Conservation (phyloP, 1,284 basidiomycete genomes). For the Rhodotorula sp. region DNA sequence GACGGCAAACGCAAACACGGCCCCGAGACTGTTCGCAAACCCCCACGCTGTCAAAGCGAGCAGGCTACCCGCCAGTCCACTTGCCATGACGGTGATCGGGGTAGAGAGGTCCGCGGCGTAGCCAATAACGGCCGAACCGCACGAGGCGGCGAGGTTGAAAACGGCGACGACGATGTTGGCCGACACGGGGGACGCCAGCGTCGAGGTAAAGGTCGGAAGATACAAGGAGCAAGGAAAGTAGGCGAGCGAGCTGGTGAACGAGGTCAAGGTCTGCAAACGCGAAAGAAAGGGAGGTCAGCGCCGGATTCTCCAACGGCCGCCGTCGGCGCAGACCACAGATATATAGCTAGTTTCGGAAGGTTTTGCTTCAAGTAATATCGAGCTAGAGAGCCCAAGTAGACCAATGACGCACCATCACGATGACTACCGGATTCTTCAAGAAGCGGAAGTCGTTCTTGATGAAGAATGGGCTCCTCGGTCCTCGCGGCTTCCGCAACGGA, state of each 20-base stretch:
- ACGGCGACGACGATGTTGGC: conserved; percentile 8
- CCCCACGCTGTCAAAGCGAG: conserved; percentile 30
- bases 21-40: conserved; percentile 6
- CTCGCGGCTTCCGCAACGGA: conserved; percentile 14
- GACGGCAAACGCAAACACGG: conserved; percentile 29
- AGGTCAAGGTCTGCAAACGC: conserved; percentile 16
- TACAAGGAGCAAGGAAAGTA: conserved; percentile 33
- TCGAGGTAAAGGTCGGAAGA: conserved; percentile 25
- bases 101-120: conserved; percentile 12
- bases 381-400: no score
- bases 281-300: no score
- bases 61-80: conserved; percentile 9
- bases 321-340: background rate
- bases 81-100: conserved; percentile 7
- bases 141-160: conserved; percentile 14
- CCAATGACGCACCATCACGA: conserved; percentile 22
- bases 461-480: conserved; percentile 15
- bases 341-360: no score
- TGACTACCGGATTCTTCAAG: conserved; percentile 17
- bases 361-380: background rate
- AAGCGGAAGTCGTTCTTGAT: conserved; percentile 22
- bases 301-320: no score
- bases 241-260: conserved; percentile 23
- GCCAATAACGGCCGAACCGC: conserved; percentile 19
- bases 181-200: conserved; percentile 5